Evolutionary conservation across 345 rosid species (phyloP), one percentile per base, ranked within the genome.

Genomic region (Psidium friedrichsthalianum): DNA sequence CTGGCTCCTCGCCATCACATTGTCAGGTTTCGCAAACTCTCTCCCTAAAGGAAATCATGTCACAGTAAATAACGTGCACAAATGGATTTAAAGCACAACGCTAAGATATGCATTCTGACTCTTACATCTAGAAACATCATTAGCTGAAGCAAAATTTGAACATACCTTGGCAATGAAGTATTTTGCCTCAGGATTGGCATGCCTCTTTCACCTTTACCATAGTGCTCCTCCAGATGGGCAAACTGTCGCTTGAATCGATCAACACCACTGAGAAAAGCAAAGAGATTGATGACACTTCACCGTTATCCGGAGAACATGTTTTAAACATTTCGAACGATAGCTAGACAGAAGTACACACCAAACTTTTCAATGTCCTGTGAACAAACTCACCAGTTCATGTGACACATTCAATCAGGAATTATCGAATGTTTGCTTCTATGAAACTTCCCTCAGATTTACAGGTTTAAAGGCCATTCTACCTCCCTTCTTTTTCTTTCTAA

Each of bases 181-280:
- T 97, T 98, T 58, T 94, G 98, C 74, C 98, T 90, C 82, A 90
- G 98, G 84, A 97, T 95, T n/a, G 97, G 98, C 54, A 94, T 85
- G 86, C 92, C 82, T 89, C 88, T 93, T 93, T 94, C 98, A 51
- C 98, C 98, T 90, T 93, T 97, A 69, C 98, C 94, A 84, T 91
- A 89, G 89, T 91, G 90, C 89, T 97, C 99, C 90, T 96, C 99
- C 74, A 97, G 94, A 89, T 97, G 98, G 32, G 99, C 99, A 94
- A 97, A 97, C 87, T 97, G 99, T 85, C 98, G 90, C 94, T 97
- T 97, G 92, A 97, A 97, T 84, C 98, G 97, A 92, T 97, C 99
- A 84, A 96, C 99, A 54, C 98, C 98, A 89, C 99, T 97, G 87
- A 29, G 88, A 87, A 61, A 86, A 42, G 85, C 59, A 44, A 51